A percentile compares a stretch with the other conserved stretches of the same genome.
phyloP scores from a whole-genome alignment of 2,329 filamentous ascomycete genomes.

The Stachybotrys chartarum region DNA sequence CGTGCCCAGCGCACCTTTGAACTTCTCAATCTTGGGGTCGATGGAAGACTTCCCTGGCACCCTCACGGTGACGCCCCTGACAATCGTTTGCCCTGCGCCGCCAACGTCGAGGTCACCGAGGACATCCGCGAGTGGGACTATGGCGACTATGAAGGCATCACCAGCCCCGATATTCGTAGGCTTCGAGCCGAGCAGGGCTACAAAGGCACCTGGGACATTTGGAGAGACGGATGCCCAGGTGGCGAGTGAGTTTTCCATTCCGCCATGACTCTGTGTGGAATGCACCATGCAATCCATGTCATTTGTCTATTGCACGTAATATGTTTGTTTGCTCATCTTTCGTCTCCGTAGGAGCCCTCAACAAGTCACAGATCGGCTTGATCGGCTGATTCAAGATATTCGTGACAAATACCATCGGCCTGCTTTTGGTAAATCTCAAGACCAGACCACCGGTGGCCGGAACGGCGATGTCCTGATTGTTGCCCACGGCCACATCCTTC shows the following conservation, averaged over 20 bases:
- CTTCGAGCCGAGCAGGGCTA: slow-evolving; percentile 50
- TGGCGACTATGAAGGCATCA: slow-evolving; percentile 78
- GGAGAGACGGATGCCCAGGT: slow-evolving; percentile 78
- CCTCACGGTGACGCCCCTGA: slow-evolving; percentile 31
- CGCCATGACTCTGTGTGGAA: too few species aligned
- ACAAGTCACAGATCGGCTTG: slow-evolving; percentile 65
- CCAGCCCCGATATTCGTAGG: slow-evolving; percentile 59
- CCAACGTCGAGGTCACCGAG: slow-evolving; percentile 59
- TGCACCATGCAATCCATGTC: too few species aligned
- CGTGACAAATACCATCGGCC: slow-evolving; percentile 56
- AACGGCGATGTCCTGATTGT: slow-evolving; percentile 52
- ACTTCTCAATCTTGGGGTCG: slow-evolving; percentile 67
- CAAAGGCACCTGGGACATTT: slow-evolving; percentile 68
- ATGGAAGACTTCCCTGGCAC: slow-evolving; percentile 65
- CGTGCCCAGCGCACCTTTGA: slow-evolving; percentile 88
- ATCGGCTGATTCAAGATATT: slow-evolving; percentile 70
- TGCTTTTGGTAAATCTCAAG: slow-evolving; percentile 47
- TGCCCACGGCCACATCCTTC: slow-evolving; percentile 82
- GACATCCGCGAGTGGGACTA: slow-evolving; percentile 84
- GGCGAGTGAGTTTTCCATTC: slow-evolving; percentile 59
- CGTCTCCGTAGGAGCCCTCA: slow-evolving; percentile 49
- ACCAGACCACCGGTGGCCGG: slow-evolving; percentile 21
- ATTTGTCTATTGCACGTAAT: too few species aligned
- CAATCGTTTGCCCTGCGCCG: slow-evolving; percentile 42
- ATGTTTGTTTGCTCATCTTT: too few species aligned